Evolutionary conservation across 108 stramenopile species (phyloP).

Genomic region (Cyclostephanos invisitatus): DNA sequence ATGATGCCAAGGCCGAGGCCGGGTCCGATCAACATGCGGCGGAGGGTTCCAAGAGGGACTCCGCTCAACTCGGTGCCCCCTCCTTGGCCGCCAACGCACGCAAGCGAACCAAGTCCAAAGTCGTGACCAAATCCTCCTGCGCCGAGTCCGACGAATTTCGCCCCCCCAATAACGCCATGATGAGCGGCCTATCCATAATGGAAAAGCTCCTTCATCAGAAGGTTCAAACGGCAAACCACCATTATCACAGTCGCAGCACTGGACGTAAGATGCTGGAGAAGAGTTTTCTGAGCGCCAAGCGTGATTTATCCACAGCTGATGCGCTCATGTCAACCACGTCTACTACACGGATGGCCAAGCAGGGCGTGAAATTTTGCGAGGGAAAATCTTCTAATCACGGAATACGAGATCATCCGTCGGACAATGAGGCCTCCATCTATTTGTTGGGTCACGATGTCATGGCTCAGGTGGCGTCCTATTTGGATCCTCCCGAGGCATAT

Average conservation of each 20-base stretch:
- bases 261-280: slow-evolving; percentile 46
- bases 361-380: background rate
- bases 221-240: slow-evolving; percentile 35
- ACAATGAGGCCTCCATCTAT: slow-evolving; percentile 45
- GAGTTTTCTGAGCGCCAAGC: slow-evolving; percentile 36
- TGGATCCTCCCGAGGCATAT: slow-evolving; percentile 68
- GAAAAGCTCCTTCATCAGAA: slow-evolving; percentile 46
- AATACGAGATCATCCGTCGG: background rate
- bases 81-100: slow-evolving; percentile 2
- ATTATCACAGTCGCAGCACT: slow-evolving; percentile 40
- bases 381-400: background rate
- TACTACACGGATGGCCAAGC: slow-evolving; percentile 6
- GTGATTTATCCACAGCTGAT: slow-evolving; percentile 25
- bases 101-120: slow-evolving; percentile 14
- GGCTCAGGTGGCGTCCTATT: slow-evolving; percentile 70
- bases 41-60: slow-evolving; percentile 20
- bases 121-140: background rate
- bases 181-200: slow-evolving; percentile 34
- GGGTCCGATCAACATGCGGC: background rate
- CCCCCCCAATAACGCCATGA: slow-evolving; percentile 21
- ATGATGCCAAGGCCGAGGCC: slow-evolving; percentile 2
- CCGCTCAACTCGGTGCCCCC: slow-evolving; percentile 6
- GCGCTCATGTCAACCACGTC: background rate
- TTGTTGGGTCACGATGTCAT: slow-evolving; percentile 72
- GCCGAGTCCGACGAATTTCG: slow-evolving; percentile 10